Evolutionary conservation across 768 basidiomycete genomes (phyloP).

Genomic region (Naganishia vishniacii): DNA sequence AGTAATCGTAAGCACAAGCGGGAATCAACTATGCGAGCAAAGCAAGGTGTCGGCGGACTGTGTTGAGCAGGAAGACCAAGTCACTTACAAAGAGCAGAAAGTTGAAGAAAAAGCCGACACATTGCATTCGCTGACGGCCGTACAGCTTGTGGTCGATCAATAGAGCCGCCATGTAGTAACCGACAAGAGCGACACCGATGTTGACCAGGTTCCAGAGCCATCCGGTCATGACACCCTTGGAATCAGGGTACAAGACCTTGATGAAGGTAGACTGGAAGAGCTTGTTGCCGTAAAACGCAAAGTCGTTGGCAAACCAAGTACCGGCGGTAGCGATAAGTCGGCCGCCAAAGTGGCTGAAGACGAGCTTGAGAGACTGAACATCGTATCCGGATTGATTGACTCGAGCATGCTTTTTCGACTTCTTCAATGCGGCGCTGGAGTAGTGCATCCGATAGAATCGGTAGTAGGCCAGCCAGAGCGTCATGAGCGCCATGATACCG

Average conservation of each 20-base stretch:
- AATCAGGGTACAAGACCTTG: conserved; percentile 48
- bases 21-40: conserved; percentile 19
- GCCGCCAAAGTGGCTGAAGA: conserved; percentile 47
- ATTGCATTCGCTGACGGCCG: conserved; percentile 48
- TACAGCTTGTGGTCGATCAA: conserved; percentile 51
- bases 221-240: conserved; percentile 46
- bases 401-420: conserved; percentile 44
- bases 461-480: conserved; percentile 52
- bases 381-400: conserved; percentile 51
- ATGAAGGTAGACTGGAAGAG: conserved; percentile 50
- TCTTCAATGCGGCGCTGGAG: conserved; percentile 40
- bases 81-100: conserved; percentile 44
- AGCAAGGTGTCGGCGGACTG: too few species aligned
- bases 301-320: conserved; percentile 51
- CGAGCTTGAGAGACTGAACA: conserved; percentile 46
- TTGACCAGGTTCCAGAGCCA: conserved; percentile 51
- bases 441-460: conserved; percentile 50
- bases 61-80: too few species aligned
- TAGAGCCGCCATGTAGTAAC: conserved; percentile 50
- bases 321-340: conserved; percentile 45
- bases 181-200: conserved; percentile 48
- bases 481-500: conserved; percentile 50
- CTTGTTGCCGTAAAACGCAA: conserved; percentile 50
- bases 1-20: conserved; percentile 43
- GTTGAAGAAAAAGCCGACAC: conserved; percentile 47